Evolutionary conservation across 2,329 filamentous ascomycete species (phyloP).

Genomic region (Elsinoe ampelina): DNA sequence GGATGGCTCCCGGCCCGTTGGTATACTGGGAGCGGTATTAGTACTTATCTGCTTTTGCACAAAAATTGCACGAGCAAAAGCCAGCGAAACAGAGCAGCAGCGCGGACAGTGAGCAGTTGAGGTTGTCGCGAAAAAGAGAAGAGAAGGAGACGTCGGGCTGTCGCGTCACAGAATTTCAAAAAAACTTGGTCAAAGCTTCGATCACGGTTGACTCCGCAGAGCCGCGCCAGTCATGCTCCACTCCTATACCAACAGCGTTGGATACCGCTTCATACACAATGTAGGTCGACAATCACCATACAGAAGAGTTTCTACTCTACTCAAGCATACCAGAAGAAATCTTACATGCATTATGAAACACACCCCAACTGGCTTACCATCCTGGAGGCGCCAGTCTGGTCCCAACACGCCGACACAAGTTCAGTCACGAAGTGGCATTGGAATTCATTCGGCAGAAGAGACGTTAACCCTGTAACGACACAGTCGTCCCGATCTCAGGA

Average conservation of each 20-base stretch:
- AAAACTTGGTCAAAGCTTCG: background rate
- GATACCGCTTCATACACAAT: too few species aligned
- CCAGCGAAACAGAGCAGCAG: background rate
- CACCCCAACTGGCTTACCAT: too few species aligned
- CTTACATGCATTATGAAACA: too few species aligned
- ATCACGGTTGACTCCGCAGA: background rate
- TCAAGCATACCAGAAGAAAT: too few species aligned
- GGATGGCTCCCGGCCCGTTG: background rate
- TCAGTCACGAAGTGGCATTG: too few species aligned
- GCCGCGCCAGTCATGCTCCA: background rate
- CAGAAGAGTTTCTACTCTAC: too few species aligned
- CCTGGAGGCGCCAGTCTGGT: too few species aligned
- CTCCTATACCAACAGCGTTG: background rate
- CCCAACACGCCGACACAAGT: too few species aligned
- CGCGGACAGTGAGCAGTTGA: background rate
- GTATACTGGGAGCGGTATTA: background rate
- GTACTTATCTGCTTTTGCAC: conserved; percentile 2
- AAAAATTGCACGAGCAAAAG: background rate
- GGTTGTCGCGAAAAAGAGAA: background rate
- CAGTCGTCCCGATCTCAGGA: too few species aligned
- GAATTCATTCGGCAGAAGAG: too few species aligned
- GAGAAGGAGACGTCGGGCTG: background rate
- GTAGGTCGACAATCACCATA: too few species aligned
- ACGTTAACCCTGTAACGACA: too few species aligned
- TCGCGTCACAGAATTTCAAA: background rate